These are phyloP conservation scores for Tetrapisispora nanseiensis DNA, from an alignment of 805 yeast species.

Conservation along the genomic window DNA sequence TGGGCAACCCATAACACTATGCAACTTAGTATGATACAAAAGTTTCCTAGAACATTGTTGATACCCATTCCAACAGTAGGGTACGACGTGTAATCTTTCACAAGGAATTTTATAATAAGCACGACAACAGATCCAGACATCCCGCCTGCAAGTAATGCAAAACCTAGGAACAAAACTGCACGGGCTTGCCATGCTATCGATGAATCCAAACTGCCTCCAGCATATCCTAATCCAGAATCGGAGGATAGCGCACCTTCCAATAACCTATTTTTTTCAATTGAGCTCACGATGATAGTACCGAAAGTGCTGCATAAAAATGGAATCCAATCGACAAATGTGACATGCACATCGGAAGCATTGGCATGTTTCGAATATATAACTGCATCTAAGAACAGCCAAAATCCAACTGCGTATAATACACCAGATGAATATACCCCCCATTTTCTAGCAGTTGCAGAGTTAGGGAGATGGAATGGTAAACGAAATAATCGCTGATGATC, in stretches of 20 bases:
- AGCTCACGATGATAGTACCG: constrained; percentile 71
- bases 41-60: constrained; percentile 73
- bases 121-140: constrained; percentile 87
- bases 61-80: constrained; percentile 95
- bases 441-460: constrained; percentile 59
- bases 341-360: constrained; percentile 80
- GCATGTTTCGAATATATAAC: constrained; percentile 76
- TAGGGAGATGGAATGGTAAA: constrained; percentile 58
- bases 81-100: constrained; percentile 61
- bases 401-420: constrained; percentile 70
- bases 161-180: constrained; percentile 81
- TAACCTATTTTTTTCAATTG: constrained; percentile 36
- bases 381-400: constrained; percentile 85
- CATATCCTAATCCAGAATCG: constrained; percentile 25
- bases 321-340: constrained; percentile 90
- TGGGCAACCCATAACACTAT: constrained; percentile 87
- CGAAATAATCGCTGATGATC: constrained; percentile 50
- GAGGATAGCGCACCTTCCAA: constrained; percentile 32
- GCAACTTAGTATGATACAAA: constrained; percentile 79
- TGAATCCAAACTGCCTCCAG: constrained; percentile 31
- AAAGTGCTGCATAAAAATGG: constrained; percentile 81
- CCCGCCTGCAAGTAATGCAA: constrained; percentile 88
- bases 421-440: constrained; percentile 73
- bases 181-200: constrained; percentile 88
- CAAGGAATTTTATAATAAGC: constrained; percentile 69